Percentiles rank a stretch among this genome's conserved stretches.
phyloP scores from a whole-genome alignment of 2,329 filamentous ascomycete species.

The Ophiocordyceps robertsii region DNA sequence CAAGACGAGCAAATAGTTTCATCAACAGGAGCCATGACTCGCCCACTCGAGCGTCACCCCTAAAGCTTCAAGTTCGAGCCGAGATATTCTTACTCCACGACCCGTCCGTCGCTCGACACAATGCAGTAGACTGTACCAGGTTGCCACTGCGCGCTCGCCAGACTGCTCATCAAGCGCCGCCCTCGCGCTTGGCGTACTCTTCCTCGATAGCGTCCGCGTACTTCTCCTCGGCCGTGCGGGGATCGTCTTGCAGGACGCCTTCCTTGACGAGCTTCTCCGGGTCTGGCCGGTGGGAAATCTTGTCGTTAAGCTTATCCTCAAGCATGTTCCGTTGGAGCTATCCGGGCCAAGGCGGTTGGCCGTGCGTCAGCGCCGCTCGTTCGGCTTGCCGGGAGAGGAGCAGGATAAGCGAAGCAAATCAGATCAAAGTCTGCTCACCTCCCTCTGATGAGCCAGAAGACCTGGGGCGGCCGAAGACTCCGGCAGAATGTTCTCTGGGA shows the following conservation, averaged over 20 bases:
- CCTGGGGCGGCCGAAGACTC: conserved; percentile 65
- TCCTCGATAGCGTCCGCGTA: conserved; percentile 50
- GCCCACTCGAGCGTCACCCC: no score
- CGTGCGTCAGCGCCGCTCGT: background rate
- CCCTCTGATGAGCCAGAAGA: conserved; percentile 66
- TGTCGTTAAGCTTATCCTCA: conserved; percentile 74
- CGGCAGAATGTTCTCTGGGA: conserved; percentile 71
- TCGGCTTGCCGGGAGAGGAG: background rate
- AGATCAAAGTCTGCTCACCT: conserved; percentile 28
- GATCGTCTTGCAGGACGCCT: conserved; percentile 63
- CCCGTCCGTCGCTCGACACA: no score
- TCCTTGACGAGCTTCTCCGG: conserved; percentile 66
- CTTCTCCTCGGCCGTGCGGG: conserved; percentile 40
- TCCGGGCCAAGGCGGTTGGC: background rate
- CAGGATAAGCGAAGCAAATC: background rate
- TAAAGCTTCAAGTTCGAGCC: no score
- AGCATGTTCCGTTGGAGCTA: conserved; percentile 76
- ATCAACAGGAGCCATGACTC: no score
- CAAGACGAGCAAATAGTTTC: no score
- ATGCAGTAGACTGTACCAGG: no score
- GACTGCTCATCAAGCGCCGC: conserved; percentile 30
- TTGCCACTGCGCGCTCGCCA: no score
- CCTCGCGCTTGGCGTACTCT: conserved; percentile 50
- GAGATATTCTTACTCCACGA: no score
- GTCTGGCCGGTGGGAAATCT: conserved; percentile 63